phyloP scores from a whole-genome alignment of 345 rosid species.

The Hibiscus trionum region DNA sequence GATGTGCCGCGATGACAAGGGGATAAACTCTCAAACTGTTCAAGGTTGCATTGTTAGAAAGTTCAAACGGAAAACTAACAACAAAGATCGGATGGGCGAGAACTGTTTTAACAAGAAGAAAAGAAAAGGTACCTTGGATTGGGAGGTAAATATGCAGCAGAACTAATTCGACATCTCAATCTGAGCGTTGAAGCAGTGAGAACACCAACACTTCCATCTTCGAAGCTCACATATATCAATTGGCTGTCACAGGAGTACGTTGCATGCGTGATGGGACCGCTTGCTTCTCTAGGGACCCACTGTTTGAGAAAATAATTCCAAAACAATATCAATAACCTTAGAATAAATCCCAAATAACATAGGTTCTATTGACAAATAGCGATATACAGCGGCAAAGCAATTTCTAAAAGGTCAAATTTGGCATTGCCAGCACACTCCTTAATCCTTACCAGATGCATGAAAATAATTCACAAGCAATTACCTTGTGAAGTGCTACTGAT shows the following conservation, averaged over 20 bases:
- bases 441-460: not conserved
- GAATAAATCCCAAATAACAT: slow-evolving; percentile 4
- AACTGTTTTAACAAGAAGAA: not conserved
- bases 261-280: slow-evolving; percentile 70
- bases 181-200: slow-evolving; percentile 60
- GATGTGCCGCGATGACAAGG: slow-evolving; percentile 75
- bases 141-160: slow-evolving; percentile 57
- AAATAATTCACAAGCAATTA: not conserved
- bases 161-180: slow-evolving; percentile 73
- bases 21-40: slow-evolving; percentile 71
- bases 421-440: not conserved
- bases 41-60: slow-evolving; percentile 11
- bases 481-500: not conserved
- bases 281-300: slow-evolving; percentile 61
- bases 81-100: not conserved
- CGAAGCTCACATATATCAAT: slow-evolving; percentile 66
- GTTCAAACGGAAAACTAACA: not conserved
- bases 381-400: not conserved
- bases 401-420: not conserved
- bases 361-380: not conserved
- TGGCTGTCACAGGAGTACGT: slow-evolving; percentile 78
- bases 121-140: slow-evolving; percentile 52
- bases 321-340: not conserved
- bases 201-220: slow-evolving; percentile 61
- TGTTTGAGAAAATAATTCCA: slow-evolving; percentile 24